Base-by-base conservation (phyloP, 2,329 filamentous ascomycete species). In the Trichoderma sp. region DNA sequence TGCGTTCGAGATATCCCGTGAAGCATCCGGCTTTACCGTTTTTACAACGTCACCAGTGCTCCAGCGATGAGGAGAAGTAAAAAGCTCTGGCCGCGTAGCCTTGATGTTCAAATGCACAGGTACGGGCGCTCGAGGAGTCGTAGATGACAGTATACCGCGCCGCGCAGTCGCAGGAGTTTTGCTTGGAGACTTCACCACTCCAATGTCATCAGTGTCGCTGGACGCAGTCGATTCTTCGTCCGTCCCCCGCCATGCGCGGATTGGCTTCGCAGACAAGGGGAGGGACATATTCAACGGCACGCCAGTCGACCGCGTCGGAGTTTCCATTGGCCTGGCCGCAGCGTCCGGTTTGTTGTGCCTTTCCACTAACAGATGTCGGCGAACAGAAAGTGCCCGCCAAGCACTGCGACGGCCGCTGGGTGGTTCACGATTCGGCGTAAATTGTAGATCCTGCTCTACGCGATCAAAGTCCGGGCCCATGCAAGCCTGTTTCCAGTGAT, bases 301-400 rank as follows among this genome's bases (percentile, higher is more conserved):
- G 4, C 84, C 81, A 3, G 82, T 83, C 79, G 82, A 81, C 61
- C 82, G 82, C n/a, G 82, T 85, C 2, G 83, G 83, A 8, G 83
- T 85, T 59, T 81, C 79, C 16, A 81, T 68, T 7, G 74, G 68
- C 57, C 71, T 75, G 24, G 70, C 68, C 1, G 71, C 58, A 40
- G 73, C 71, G 47, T 75, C 74, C 21, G 70, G 72, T 10, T 68
- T 69, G 31, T 71, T 70, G 27, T 75, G 72, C 7, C 72, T 71
- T 52, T 75, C 75, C 60, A 70, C 75, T 14, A 71, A 69, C 19
- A 74, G 68, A 16, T 74, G 72, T 19, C 74, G 74, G 63, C 74
- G 73, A 11, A 72, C 73, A 24, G 75, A 75, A 8, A 76, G 71
- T 13, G 74, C 72, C 70, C 72, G 73, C 72, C 74, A 75, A 63